phyloP scores from a whole-genome alignment of 306 rosid genomes.

The Cucurbita ficifolia region DNA sequence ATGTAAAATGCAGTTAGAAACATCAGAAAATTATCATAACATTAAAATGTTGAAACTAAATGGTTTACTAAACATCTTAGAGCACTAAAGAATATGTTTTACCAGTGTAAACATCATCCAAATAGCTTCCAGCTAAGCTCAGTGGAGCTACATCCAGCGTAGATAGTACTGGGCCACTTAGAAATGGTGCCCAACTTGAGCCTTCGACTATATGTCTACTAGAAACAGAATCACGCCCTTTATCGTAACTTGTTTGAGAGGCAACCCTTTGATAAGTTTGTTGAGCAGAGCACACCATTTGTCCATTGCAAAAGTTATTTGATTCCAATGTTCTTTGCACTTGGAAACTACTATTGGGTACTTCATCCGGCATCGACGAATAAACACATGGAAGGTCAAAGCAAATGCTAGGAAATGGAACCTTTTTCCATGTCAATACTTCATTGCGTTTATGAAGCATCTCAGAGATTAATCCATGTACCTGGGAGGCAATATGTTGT shows the following conservation, averaged over 20 bases:
- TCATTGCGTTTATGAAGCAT: constrained; percentile 58
- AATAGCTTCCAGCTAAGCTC: constrained; percentile 44
- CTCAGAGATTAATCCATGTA: constrained; percentile 60
- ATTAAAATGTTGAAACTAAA: constrained; percentile 3
- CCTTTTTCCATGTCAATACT: constrained; percentile 37
- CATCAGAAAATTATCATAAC: neutral
- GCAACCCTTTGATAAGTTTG: constrained; percentile 15
- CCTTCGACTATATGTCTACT: constrained; percentile 26
- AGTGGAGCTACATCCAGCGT: constrained; percentile 74
- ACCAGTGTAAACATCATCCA: constrained; percentile 57
- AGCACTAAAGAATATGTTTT: constrained; percentile 14
- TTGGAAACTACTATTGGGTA: constrained; percentile 19
- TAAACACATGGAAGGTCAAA: constrained; percentile 30
- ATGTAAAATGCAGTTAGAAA: constrained; percentile 10
- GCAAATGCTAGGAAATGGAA: constrained; percentile 63
- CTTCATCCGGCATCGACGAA: constrained; percentile 36
- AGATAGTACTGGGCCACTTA: constrained; percentile 42
- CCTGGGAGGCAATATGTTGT: constrained; percentile 70
- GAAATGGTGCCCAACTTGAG: constrained; percentile 48
- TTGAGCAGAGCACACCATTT: constrained; percentile 21
- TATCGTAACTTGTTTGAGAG: constrained; percentile 19
- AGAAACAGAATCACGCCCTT: constrained; percentile 20
- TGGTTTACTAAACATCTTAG: constrained; percentile 25
- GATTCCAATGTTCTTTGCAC: constrained; percentile 23
- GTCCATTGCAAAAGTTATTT: constrained; percentile 19